Base-by-base conservation (phyloP, 78 protist species). In the Diacronema lutheri region DNA sequence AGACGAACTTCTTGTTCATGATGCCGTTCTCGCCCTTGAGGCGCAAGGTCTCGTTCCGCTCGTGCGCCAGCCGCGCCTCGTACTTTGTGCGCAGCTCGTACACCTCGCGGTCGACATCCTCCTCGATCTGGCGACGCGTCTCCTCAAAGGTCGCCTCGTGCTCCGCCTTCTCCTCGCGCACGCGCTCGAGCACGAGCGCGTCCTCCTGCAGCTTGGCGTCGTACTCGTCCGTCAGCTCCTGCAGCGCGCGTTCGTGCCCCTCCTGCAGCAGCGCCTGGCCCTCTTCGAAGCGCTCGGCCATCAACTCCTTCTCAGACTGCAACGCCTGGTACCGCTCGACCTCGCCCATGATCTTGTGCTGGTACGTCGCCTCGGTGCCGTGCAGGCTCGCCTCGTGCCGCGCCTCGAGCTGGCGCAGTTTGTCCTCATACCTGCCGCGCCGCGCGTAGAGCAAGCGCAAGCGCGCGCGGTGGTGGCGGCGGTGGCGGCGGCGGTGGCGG, bases 21-120 rank as follows among this genome's bases (percentile, higher is more conserved):
- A 88, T 46, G 29, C 85, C 90, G 86, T 88, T 85, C 69, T 88
- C 90, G 68, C 92, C 92, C 82, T 81, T 50, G 37, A 91, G 77
- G 65, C 57, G 68, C 37, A 84, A 44, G 40, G 38, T 71, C 38
- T 80, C 66, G 44, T 41, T 83, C 11, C 88, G 10, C 82, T 91
- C 90, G 33, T 19, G 55, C 29, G 72, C 41, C 33, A 91, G 89
- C 72, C 38, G 11, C 86, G 61, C 85, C 77, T 91, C 94, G 83
- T 86, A 89, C 68, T 74, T 50, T 55, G 65, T 71, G 79, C 83
- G 81, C 40, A 89, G 69, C 55, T 86, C 89, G 64, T 89, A 84
- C 33, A 92, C 86, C 79, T 89, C 92, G 11, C 60, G 60, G 79
- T 92, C 92, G 7, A 85, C 86, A 12, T 89, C 94, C 62, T 85